These are phyloP conservation scores for Xylariaceae sp. DNA, from an alignment of 2,329 filamentous ascomycete species.

Conservation along the genomic window DNA sequence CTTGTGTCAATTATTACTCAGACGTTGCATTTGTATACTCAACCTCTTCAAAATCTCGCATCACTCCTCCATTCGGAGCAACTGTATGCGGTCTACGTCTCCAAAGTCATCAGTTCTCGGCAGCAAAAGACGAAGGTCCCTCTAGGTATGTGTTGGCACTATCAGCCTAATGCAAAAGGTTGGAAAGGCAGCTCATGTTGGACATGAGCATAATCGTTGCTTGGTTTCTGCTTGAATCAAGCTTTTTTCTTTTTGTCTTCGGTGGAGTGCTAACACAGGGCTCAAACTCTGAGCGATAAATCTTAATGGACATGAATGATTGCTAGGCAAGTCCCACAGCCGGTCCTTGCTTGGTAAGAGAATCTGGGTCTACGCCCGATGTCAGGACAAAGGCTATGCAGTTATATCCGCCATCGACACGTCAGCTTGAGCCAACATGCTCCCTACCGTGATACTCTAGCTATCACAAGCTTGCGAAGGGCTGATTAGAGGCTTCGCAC, in stretches of 20 bases:
- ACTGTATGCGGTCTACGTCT: background rate
- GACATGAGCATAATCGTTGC: background rate
- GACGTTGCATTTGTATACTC: slow-evolving; percentile 1
- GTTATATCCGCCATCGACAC: slow-evolving; percentile 13
- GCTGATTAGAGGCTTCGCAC: background rate
- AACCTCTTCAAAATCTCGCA: background rate
- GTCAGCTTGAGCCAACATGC: slow-evolving; percentile 9
- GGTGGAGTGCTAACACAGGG: slow-evolving; percentile 22
- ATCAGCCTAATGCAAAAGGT: background rate
- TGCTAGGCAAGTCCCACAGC: slow-evolving; percentile 15
- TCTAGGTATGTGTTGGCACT: background rate
- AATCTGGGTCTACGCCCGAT: slow-evolving; percentile 9
- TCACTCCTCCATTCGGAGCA: background rate
- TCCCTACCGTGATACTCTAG: slow-evolving; percentile 2
- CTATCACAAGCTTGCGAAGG: slow-evolving; percentile 15
- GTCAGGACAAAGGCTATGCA: slow-evolving; percentile 9
- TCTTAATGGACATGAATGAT: slow-evolving; percentile 10
- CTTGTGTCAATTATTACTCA: background rate
- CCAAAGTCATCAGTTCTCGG: background rate
- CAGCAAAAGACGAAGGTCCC: background rate
- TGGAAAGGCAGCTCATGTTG: background rate
- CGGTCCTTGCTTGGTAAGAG: slow-evolving; percentile 14
- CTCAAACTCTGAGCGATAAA: slow-evolving; percentile 11
- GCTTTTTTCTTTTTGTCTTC: slow-evolving; percentile 23
- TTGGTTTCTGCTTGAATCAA: slow-evolving; percentile 19